Base-by-base conservation (phyloP, 1,284 basidiomycete genomes). In the Cronartium quercuum region DNA sequence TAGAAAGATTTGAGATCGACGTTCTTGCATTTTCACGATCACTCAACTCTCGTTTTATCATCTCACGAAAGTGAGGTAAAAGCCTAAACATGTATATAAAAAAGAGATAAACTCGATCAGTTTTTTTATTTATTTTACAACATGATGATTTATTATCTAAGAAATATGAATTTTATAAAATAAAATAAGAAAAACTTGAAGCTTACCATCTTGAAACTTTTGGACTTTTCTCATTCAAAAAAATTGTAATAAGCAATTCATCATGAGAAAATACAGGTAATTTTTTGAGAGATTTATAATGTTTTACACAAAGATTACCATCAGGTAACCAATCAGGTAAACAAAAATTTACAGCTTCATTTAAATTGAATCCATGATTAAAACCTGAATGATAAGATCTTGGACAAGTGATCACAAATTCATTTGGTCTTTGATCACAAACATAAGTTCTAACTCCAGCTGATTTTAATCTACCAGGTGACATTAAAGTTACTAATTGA, bases 261-360 rank as follows among this genome's bases (percentile, higher is more conserved):
- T 98, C 92, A 82, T 98, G 96, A 37, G 94, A 98, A 83, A 99
- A 99, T 6, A 98, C 96, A 1, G 96, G 95, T 40, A 90, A 85
- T 82, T 98, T 97, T 82, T 88, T 85, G 82, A 97, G 91, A 76
- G 90, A 87, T 80, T 91, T 88, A 82, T 98, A 84, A 64, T 91
- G 87, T 81, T 88, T 86, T 15, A 94, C 91, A 80, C 93, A 96
- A 77, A 92, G 90, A 63, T 90, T 86, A 47, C 91, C 96, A 76
- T 88, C 88, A 24, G 89, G 85, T 68, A 98, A 84, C 96, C 96
- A 99, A 82, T 98, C 93, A 18, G 94, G 92, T 51, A 97, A 85
- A 5, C 95, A 95, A 82, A 99, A 98, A 83, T 99, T 99, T 81
- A 99, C 96, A 0, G 96, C 96, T 84, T 98, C 94, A 82, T 98